A percentile compares a stretch with the other conserved stretches of the same genome.
Conservation (phyloP, 2,329 filamentous ascomycete genomes). For the Diaporthe citri region DNA sequence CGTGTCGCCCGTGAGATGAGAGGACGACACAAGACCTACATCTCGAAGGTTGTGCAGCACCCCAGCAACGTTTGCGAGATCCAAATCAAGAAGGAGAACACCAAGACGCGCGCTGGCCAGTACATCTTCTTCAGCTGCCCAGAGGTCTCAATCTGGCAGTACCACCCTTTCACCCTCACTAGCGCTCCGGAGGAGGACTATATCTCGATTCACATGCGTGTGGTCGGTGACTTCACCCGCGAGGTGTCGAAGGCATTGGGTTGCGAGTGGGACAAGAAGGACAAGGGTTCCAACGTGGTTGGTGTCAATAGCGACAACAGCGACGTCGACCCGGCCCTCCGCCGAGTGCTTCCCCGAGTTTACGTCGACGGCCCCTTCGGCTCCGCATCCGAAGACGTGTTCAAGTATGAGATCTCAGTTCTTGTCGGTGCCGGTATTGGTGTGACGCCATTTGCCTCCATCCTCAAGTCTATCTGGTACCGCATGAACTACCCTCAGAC, state of each 20-base stretch:
- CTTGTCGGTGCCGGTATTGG: conserved; percentile 88
- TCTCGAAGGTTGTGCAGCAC: conserved; percentile 91
- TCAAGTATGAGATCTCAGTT: conserved; percentile 86
- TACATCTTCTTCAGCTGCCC: conserved; percentile 93
- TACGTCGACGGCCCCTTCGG: conserved; percentile 90
- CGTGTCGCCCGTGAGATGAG: conserved; percentile 82
- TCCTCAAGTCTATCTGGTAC: conserved; percentile 94
- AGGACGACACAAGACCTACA: conserved; percentile 85
- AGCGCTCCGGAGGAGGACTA: conserved; percentile 92
- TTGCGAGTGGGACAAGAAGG: conserved; percentile 77
- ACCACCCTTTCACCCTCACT: conserved; percentile 88
- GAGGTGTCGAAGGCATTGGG: conserved; percentile 78
- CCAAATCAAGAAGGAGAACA: conserved; percentile 91
- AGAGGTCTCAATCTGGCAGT: conserved; percentile 88
- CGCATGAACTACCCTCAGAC: conserved; percentile 89
- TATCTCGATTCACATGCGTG: conserved; percentile 87
- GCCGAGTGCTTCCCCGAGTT: conserved; percentile 80
- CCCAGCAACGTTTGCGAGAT: conserved; percentile 91
- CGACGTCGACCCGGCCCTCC: conserved; percentile 77
- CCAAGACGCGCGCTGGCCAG: conserved; percentile 83
- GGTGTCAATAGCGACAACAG: conserved; percentile 70
- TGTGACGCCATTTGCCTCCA: conserved; percentile 88
- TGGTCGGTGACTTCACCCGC: conserved; percentile 85
- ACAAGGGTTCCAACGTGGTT: conserved; percentile 74
- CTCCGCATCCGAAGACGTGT: conserved; percentile 88